These are phyloP conservation scores for Nicotiana otophora DNA, from an alignment of 257 asterid genomes.

Conservation along the genomic window DNA sequence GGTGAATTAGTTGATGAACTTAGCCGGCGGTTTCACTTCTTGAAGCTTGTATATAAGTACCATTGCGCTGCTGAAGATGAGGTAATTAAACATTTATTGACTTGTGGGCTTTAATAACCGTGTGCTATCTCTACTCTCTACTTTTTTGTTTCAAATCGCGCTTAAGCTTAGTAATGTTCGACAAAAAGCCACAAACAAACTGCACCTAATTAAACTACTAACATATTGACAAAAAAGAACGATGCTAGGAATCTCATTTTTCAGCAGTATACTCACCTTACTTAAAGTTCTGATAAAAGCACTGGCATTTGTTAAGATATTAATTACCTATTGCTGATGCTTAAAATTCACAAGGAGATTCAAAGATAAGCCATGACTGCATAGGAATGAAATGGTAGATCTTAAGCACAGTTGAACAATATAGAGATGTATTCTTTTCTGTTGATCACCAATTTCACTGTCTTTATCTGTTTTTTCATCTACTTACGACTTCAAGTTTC, in stretches of 20 bases:
- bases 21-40: conserved; percentile 57
- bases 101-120: too few species aligned
- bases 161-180: not conserved
- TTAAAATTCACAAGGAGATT: too few species aligned
- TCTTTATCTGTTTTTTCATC: too few species aligned
- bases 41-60: conserved; percentile 61
- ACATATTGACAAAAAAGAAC: not conserved
- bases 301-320: not conserved
- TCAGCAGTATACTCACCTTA: not conserved
- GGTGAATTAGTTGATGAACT: conserved; percentile 39
- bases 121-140: not conserved
- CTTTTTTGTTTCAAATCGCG: not conserved
- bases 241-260: not conserved
- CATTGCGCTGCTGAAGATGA: conserved; percentile 84
- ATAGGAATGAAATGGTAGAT: too few species aligned
- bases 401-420: too few species aligned
- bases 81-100: conserved; percentile 25
- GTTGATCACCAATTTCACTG: too few species aligned
- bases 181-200: not conserved
- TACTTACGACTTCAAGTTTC: too few species aligned
- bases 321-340: not conserved
- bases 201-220: not conserved
- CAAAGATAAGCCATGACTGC: too few species aligned
- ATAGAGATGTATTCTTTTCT: too few species aligned
- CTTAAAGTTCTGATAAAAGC: not conserved